A percentile compares a stretch with the other conserved stretches of the same genome.
Evolutionary conservation across 768 basidiomycete species (phyloP).

Genomic region (Podaxis sp.): DNA sequence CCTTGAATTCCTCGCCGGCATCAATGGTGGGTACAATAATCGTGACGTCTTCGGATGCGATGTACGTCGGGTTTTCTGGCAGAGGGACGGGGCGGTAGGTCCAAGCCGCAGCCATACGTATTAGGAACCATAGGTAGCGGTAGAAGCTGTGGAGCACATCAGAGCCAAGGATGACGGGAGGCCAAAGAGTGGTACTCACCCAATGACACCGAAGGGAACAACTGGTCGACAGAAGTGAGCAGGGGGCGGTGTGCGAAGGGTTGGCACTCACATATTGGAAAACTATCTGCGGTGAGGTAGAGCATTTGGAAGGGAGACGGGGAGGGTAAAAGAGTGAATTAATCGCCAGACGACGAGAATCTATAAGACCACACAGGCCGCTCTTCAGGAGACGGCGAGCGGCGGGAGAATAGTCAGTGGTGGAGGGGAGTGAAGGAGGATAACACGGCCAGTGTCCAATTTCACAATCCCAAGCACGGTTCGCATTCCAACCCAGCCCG

Average conservation of each 20-base stretch:
- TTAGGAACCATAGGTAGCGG: slow-evolving; percentile 91
- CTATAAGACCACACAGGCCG: slow-evolving; percentile 14
- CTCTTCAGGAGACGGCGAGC: slow-evolving; percentile 12
- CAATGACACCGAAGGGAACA: slow-evolving; percentile 86
- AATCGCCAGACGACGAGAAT: slow-evolving; percentile 34
- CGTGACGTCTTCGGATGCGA: slow-evolving; percentile 90
- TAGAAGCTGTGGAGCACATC: slow-evolving; percentile 60
- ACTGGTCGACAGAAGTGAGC: slow-evolving; percentile 44
- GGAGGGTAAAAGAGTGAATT: slow-evolving; percentile 37
- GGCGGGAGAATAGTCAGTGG: slow-evolving; percentile 6
- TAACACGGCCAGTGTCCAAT: slow-evolving; percentile 1
- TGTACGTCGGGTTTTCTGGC: slow-evolving; percentile 87
- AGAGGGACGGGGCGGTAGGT: slow-evolving; percentile 88
- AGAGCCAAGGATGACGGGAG: not conserved
- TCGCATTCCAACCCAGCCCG: not conserved
- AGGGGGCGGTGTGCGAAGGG: not conserved
- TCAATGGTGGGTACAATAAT: slow-evolving; percentile 97
- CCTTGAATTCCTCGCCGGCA: slow-evolving; percentile 93
- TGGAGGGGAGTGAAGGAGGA: slow-evolving; percentile 9
- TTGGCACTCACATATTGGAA: slow-evolving; percentile 77
- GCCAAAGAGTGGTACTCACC: slow-evolving; percentile 39
- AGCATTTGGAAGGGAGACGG: slow-evolving; percentile 50
- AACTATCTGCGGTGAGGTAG: slow-evolving; percentile 88
- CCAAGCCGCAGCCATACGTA: slow-evolving; percentile 75
- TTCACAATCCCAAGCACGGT: slow-evolving; percentile 2